phyloP scores from a whole-genome alignment of 140 eudicot genomes.

The Erigeron philadelphicus region DNA sequence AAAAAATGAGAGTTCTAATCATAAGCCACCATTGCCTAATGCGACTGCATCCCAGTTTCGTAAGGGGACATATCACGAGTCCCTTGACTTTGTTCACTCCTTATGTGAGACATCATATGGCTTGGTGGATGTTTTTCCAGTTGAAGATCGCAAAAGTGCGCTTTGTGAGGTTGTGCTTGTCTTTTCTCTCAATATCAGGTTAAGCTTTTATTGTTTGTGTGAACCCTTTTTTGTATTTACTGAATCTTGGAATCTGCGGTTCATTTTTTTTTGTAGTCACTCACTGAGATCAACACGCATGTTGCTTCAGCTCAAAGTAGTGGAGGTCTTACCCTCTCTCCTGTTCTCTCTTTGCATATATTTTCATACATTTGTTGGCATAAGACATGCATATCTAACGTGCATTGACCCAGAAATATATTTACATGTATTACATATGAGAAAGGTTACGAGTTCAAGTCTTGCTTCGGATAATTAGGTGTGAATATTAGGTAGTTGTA shows the following conservation, averaged over 20 bases:
- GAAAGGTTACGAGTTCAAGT: not conserved
- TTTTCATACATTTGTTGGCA: not conserved
- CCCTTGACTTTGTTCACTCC: conserved; percentile 87
- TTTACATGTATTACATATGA: not conserved
- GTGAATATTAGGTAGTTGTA: too few relatives aligned
- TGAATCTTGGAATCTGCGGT: conserved; percentile 35
- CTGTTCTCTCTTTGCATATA: conserved; percentile 17
- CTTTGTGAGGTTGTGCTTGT: conserved; percentile 74
- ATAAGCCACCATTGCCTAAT: conserved; percentile 86
- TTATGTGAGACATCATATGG: conserved; percentile 95
- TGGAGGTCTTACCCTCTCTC: conserved; percentile 69
- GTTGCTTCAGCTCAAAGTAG: conserved; percentile 69
- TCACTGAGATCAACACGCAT: conserved; percentile 78
- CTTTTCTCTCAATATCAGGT: conserved; percentile 13
- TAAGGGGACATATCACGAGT: conserved; percentile 90
- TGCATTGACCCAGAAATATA: not conserved
- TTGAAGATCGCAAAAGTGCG: conserved; percentile 97
- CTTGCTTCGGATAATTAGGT: too few relatives aligned
- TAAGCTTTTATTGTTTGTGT: conserved; percentile 10
- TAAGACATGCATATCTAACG: not conserved
- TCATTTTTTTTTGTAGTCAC: conserved; percentile 68
- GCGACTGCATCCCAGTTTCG: conserved; percentile 76
- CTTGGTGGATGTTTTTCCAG: conserved; percentile 88
- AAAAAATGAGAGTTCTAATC: conserved; percentile 53
- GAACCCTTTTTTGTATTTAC: conserved; percentile 18